Evolutionary conservation across 805 yeast species (phyloP), one percentile per base, ranked within the genome.

Genomic region (Kodamaea kaohsiungensis): DNA sequence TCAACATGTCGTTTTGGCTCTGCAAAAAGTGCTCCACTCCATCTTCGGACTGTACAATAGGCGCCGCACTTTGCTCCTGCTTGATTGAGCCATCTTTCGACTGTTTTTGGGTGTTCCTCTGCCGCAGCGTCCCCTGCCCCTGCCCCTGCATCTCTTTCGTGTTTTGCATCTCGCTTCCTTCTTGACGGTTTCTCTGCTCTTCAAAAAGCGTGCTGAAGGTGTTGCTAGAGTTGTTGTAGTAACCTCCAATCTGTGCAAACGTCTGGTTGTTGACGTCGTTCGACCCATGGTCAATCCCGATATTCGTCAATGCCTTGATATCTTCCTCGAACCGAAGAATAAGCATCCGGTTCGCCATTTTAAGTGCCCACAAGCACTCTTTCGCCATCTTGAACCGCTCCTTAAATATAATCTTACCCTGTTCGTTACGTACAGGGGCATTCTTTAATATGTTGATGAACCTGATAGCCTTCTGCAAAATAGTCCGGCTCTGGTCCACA

Each of bases 301-400:
- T 67, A 3, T 61, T 65, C 2, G 60, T 61, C 48, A 85, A 65
- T 1, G 63, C 62, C 9, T 64, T 56, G 8, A 73, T 64, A n/a
- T 80, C 72, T 51, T 77, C 77, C 46, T 72, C 65, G 51, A 81
- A 66, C 47, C 82, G 67, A 49, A 80, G 65, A n/a, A 77, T 66
- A 46, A 80, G 66, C 60, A 83, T 75, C 55, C 79, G 81, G 60
- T 82, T 83, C 55, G 82, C 68, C 73, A 78, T 80, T 56, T 82
- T 82, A 43, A 85, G 60, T 1, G 81, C 83, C 89, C 88, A 85
- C n/a, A 82, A 60, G 60, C 86, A 81, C 62, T 84, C 88, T 45
- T 76, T 72, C 10, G 79, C 80, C 89, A 84, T 84, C 51, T 69
- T 72, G 59, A 73, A 76, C 42, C 80, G 59, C 51, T 66, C 70